Evolutionary conservation across 1,284 basidiomycete genomes (phyloP).

Genomic region (Austroboletus rostrupii): DNA sequence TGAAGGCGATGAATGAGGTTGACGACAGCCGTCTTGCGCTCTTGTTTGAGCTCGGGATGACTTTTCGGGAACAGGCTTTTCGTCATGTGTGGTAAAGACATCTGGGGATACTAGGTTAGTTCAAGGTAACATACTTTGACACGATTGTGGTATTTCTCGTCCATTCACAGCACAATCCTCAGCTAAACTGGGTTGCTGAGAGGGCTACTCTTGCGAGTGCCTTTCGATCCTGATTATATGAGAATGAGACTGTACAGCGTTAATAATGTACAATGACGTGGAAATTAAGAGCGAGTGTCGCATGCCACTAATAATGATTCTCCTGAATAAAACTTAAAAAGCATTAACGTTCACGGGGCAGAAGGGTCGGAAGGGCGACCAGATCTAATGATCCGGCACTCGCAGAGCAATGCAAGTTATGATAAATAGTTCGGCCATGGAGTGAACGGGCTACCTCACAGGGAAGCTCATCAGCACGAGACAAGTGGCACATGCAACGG

Average conservation of each 20-base stretch:
- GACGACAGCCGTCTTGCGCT: constrained; percentile 10
- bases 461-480: constrained; percentile 6
- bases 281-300: not conserved
- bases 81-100: constrained; percentile 24
- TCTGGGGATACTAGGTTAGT: not conserved
- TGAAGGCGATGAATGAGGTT: constrained; percentile 1
- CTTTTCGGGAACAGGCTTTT: constrained; percentile 21
- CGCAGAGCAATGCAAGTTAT: constrained; percentile 32
- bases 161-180: not conserved
- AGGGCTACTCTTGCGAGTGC: not conserved
- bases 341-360: not conserved
- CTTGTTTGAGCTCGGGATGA: constrained; percentile 22
- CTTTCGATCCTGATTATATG: constrained; percentile 1
- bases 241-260: not conserved
- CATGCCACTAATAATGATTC: not conserved
- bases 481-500: too few relatives aligned
- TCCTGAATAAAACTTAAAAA: not conserved
- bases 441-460: constrained; percentile 14
- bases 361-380: not conserved
- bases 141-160: not conserved
- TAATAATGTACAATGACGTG: constrained; percentile 4
- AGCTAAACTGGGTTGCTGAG: not conserved
- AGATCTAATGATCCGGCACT: constrained; percentile 24
- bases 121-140: not conserved
- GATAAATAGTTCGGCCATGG: constrained; percentile 29